Conservation (phyloP, 2,329 filamentous ascomycete species). For the Didymella pomorum region DNA sequence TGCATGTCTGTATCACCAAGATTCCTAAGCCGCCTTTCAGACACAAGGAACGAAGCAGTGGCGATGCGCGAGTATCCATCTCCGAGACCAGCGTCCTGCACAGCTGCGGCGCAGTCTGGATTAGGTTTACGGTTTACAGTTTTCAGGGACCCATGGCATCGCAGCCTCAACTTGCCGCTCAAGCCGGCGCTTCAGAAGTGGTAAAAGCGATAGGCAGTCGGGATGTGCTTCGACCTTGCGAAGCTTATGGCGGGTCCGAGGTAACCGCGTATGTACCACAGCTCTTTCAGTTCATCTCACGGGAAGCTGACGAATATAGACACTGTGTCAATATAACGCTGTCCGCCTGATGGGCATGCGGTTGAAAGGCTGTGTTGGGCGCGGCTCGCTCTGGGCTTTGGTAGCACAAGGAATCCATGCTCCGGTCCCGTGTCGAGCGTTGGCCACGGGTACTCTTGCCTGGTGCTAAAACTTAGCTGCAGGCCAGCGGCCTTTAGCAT, state of each 20-base stretch:
- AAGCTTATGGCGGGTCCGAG: background rate
- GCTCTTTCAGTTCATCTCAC: background rate
- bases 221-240: background rate
- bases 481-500: conserved; percentile 2
- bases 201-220: background rate
- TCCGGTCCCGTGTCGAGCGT: conserved; percentile 13
- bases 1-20: background rate
- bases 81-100: background rate
- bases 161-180: conserved; percentile 1
- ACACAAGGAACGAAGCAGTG: background rate
- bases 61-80: background rate
- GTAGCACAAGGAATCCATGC: conserved; percentile 16
- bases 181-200: background rate
- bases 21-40: background rate
- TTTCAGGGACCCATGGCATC: background rate
- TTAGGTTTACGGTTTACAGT: background rate
- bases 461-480: conserved; percentile 18
- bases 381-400: conserved; percentile 10
- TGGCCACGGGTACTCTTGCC: background rate
- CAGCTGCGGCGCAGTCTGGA: conserved; percentile 5
- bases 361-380: background rate
- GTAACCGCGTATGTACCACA: background rate
- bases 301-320: background rate
- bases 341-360: background rate
- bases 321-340: background rate